Base-by-base conservation (phyloP, 305 asterid genomes). In the Fraxinus floribunda region DNA sequence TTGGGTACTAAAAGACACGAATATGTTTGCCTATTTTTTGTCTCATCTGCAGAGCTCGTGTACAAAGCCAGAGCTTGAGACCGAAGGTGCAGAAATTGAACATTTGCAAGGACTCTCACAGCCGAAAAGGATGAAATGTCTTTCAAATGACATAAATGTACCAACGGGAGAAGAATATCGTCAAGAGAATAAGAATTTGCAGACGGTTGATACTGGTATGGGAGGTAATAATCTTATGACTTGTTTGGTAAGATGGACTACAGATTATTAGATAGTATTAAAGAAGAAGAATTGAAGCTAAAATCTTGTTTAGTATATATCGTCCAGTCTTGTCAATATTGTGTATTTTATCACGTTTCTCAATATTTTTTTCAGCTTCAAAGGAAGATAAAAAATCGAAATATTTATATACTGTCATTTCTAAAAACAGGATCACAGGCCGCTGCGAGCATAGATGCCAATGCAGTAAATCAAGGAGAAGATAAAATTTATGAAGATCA, bases 11-110 rank as follows among this genome's bases (percentile, higher is more conserved):
- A 13, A 32, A 70, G 38, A 70, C 11, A 1, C 18, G 0, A 13
- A 70, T 70, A 1, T 36, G 26, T 16, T 75, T 80, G 38, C 9
- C 41, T 11, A 34, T 52, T 83, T 81, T 34, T 62, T n/a, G 46
- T 76, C 74, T 84, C 10, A 75, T 81, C 36, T 84, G 83, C 89
- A 94, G 97, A 94, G 98, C 86, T 94, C 98, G 81, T 90, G 96
- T 87, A 86, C 97, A 36, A 94, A 92, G 86, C 95, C 98, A 26
- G 96, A 87, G 75, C 83, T 83, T 32, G 94, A 89, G 74, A 76
- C 83, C 26, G 95, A 89, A 80, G 90, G 85, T 75, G 89, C 89
- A 41, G 90, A 85, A 64, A 75, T 38, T 3, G 89, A 87, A 70
- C 81, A 82, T 77, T 76, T 60, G 20, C 82, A 71, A 44, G 87